phyloP scores from a whole-genome alignment of 208 protist genomes.

The Wallacemonas collosoma region DNA sequence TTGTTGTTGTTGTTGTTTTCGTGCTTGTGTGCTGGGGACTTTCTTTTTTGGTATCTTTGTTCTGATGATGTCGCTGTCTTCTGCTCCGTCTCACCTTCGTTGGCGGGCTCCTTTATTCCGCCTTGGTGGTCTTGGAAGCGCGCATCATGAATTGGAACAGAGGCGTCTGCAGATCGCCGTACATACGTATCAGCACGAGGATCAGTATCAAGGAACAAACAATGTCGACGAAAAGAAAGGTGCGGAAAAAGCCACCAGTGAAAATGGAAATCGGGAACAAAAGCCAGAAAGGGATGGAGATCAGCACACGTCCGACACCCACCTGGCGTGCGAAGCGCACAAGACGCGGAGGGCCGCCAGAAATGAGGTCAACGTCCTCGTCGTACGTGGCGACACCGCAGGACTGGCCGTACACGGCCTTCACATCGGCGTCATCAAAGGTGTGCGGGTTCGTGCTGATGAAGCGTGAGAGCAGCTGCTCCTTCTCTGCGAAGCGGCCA shows the following conservation, averaged over 20 bases:
- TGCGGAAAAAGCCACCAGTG: not conserved
- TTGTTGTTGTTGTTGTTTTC: not conserved
- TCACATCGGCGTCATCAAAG: constrained; percentile 62
- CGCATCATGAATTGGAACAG: not conserved
- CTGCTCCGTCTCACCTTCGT: too few species aligned
- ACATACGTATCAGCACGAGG: constrained; percentile 22
- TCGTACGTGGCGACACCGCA: constrained; percentile 59
- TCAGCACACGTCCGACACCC: constrained; percentile 24
- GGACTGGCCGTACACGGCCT: constrained; percentile 51
- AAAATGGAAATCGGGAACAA: constrained; percentile 21
- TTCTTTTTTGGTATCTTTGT: not conserved
- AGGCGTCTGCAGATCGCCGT: constrained; percentile 22
- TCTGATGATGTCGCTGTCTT: too few species aligned
- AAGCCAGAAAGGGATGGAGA: constrained; percentile 26
- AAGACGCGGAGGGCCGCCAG: constrained; percentile 16
- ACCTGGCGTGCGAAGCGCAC: constrained; percentile 22
- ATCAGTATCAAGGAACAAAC: constrained; percentile 25
- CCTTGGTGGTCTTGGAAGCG: constrained; percentile 4
- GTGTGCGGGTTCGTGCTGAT: constrained; percentile 55
- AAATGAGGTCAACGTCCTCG: constrained; percentile 30
- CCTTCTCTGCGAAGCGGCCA: constrained; percentile 81
- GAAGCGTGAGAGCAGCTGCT: constrained; percentile 80
- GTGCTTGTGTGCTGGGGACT: not conserved
- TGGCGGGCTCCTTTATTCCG: not conserved
- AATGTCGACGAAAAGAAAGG: constrained; percentile 18